Evolutionary conservation across 202 grass and related monocot species (phyloP).

Genomic region (Zizania palustris): DNA sequence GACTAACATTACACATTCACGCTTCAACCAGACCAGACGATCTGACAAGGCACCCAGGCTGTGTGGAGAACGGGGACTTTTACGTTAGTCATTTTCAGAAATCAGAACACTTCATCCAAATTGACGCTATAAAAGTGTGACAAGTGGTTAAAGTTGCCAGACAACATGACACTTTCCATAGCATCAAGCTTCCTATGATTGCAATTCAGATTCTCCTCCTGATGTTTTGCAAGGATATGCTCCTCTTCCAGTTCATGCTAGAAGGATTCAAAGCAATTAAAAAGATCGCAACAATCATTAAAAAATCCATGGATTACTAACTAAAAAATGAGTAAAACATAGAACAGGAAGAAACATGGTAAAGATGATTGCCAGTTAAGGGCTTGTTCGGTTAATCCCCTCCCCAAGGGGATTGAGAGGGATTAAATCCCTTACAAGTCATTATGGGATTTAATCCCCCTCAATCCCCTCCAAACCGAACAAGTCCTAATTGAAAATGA

Average conservation of each 20-base stretch:
- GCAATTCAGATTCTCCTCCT: conserved; percentile 50
- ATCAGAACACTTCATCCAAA: conserved; percentile 38
- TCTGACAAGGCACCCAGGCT: not conserved
- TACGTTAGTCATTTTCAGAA: conserved; percentile 25
- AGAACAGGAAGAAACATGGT: conserved; percentile 11
- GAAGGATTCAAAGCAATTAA: conserved; percentile 24
- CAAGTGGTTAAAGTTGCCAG: conserved; percentile 25
- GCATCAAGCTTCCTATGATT: conserved; percentile 59
- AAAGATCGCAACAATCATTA: conserved; percentile 14
- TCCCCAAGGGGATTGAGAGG: no score
- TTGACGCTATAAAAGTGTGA: conserved; percentile 43
- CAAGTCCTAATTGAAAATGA: not conserved
- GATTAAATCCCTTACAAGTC: no score
- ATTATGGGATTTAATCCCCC: no score
- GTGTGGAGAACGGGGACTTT: not conserved
- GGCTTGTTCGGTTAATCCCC: no score
- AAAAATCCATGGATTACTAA: conserved; percentile 12
- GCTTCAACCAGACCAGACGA: not conserved
- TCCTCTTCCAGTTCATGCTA: conserved; percentile 66
- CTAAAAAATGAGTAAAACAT: not conserved
- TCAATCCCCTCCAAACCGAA: no score
- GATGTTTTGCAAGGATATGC: conserved; percentile 50
- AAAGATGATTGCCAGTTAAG: conserved; percentile 7
- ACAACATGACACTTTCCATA: conserved; percentile 39
- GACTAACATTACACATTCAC: conserved; percentile 7